Conservation (phyloP, 179 eudicot genomes). For the Amaranthus tricolor region DNA sequence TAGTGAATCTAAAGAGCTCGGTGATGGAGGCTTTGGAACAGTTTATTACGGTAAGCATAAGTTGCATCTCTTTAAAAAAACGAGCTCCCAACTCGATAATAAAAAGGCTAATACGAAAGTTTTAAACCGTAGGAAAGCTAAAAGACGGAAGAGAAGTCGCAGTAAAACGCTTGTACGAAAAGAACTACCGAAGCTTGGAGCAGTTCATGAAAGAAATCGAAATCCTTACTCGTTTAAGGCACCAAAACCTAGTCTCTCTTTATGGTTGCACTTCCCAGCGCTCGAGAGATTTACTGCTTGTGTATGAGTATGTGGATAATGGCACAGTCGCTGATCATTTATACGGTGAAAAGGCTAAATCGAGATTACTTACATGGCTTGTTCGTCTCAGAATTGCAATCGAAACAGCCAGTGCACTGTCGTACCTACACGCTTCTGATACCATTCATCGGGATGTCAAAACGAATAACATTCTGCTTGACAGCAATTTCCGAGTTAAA, state of each 20-base stretch:
- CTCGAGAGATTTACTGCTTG: slow-evolving; percentile 64
- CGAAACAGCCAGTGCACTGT: slow-evolving; percentile 66
- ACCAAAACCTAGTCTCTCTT: slow-evolving; percentile 63
- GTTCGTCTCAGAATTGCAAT: slow-evolving; percentile 64
- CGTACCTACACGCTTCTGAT: slow-evolving; percentile 67
- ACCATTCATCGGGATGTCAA: slow-evolving; percentile 84
- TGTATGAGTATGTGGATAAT: slow-evolving; percentile 72
- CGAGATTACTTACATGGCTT: slow-evolving; percentile 48
- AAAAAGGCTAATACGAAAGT: neutral
- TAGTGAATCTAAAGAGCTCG: slow-evolving; percentile 58
- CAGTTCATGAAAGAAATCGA: slow-evolving; percentile 73
- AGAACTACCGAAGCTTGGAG: slow-evolving; percentile 57
- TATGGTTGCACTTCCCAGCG: slow-evolving; percentile 77
- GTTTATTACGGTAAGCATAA: slow-evolving; percentile 70
- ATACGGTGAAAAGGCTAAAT: slow-evolving; percentile 43
- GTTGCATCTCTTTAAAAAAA: neutral
- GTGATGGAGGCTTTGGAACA: slow-evolving; percentile 86
- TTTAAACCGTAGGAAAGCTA: slow-evolving; percentile 50
- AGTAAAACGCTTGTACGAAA: slow-evolving; percentile 74
- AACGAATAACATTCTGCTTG: slow-evolving; percentile 67
- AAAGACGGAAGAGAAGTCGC: slow-evolving; percentile 81
- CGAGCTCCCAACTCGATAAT: neutral
- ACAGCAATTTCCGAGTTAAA: slow-evolving; percentile 52
- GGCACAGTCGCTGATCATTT: slow-evolving; percentile 83
- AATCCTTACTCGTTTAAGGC: slow-evolving; percentile 59